phyloP scores from a whole-genome alignment of 768 basidiomycete species.

The Leccinum imitatum region DNA sequence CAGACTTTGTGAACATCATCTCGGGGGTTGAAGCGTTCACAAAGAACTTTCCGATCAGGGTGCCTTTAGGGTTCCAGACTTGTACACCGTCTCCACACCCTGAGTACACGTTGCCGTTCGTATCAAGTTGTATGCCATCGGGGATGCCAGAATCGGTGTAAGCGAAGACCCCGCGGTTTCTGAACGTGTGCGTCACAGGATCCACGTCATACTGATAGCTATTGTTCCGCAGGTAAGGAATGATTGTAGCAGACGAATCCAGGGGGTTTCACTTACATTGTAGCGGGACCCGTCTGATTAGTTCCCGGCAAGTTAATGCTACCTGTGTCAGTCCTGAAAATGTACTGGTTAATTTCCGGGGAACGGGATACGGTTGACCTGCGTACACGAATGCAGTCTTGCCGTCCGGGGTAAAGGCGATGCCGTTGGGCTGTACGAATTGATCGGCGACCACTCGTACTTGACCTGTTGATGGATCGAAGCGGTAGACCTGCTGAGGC shows the following conservation, averaged over 20 bases:
- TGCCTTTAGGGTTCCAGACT: constrained; percentile 56
- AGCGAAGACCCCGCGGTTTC: constrained; percentile 65
- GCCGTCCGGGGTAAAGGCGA: background rate
- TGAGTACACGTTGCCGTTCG: constrained; percentile 62
- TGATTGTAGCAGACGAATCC: background rate
- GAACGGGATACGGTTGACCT: background rate
- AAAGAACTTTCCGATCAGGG: constrained; percentile 38
- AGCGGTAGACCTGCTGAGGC: constrained; percentile 20
- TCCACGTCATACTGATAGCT: constrained; percentile 75
- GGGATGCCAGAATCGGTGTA: constrained; percentile 64
- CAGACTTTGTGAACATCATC: constrained; percentile 42
- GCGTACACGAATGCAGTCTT: background rate
- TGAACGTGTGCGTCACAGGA: constrained; percentile 48
- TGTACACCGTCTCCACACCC: constrained; percentile 71
- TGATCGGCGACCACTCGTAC: constrained; percentile 75
- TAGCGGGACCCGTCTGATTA: constrained; percentile 63
- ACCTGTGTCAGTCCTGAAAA: constrained; percentile 33
- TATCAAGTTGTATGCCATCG: constrained; percentile 68
- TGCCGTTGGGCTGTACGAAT: constrained; percentile 37
- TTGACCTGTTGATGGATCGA: constrained; percentile 57
- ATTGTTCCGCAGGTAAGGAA: background rate
- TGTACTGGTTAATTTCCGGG: constrained; percentile 15
- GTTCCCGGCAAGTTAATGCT: constrained; percentile 42
- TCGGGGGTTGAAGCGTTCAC: constrained; percentile 36
- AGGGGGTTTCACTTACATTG: constrained; percentile 48